These are phyloP conservation scores for Fusarium equiseti DNA, from an alignment of 2,329 filamentous ascomycete genomes.

Conservation along the genomic window DNA sequence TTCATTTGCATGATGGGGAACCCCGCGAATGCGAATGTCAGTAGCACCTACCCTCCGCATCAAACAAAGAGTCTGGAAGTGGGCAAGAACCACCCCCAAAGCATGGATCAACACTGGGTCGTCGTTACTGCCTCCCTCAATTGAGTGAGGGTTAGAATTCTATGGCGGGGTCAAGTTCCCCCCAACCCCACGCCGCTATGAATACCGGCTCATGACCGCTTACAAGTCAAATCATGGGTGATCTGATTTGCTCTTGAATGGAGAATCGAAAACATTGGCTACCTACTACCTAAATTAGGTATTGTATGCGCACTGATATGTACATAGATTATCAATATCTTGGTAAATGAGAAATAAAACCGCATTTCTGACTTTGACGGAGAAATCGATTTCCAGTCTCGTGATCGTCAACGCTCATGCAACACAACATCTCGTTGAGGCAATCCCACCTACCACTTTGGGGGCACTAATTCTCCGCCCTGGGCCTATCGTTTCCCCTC, in stretches of 20 bases:
- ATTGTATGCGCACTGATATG: not conserved
- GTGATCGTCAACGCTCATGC: slow-evolving; percentile 6
- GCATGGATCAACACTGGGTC: slow-evolving; percentile 3
- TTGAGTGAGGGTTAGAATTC: slow-evolving; percentile 19
- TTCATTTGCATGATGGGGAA: not conserved
- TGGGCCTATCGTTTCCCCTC: not conserved
- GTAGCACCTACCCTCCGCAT: not conserved
- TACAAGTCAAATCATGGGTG: slow-evolving; percentile 12
- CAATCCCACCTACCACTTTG: slow-evolving; percentile 37
- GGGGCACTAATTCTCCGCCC: slow-evolving; percentile 40
- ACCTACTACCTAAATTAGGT: not conserved
- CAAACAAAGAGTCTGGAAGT: not conserved
- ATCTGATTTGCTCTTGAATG: slow-evolving; percentile 1
- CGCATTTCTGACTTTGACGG: not conserved
- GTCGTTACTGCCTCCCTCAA: not conserved
- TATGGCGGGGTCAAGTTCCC: slow-evolving; percentile 13
- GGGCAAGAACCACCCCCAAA: slow-evolving; percentile 33
- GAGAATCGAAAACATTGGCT: no score
- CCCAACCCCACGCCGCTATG: slow-evolving; percentile 34
- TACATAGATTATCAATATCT: not conserved
- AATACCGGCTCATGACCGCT: slow-evolving; percentile 21
- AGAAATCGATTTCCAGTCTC: not conserved
- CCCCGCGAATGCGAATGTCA: not conserved
- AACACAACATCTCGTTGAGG: not conserved
- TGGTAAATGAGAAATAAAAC: not conserved